A percentile compares a stretch with the other conserved stretches of the same genome.
phyloP scores from a whole-genome alignment of 371 early-diverging fungal species.

The Saksenaea vasiformis region DNA sequence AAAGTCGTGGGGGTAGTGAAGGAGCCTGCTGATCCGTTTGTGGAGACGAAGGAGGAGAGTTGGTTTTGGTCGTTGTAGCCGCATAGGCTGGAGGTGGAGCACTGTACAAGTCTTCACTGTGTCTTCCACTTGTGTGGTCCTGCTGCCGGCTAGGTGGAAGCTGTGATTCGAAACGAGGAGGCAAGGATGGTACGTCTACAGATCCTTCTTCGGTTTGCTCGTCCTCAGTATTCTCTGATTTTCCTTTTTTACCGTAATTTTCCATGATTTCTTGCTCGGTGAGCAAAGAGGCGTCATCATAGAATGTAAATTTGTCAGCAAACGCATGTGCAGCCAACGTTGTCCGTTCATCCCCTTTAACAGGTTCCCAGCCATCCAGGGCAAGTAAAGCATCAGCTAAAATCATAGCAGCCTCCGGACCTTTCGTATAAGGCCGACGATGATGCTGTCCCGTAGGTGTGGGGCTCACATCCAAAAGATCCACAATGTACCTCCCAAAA shows the following conservation, averaged over 20 bases:
- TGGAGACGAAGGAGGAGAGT: background rate
- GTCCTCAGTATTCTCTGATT: background rate
- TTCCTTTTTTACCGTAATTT: background rate
- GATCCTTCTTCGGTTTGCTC: background rate
- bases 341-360: constrained; percentile 14
- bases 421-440: constrained; percentile 12
- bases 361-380: constrained; percentile 17
- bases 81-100: background rate
- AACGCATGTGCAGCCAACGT: constrained; percentile 9
- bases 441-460: constrained; percentile 7
- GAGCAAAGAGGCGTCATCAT: background rate
- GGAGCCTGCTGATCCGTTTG: background rate
- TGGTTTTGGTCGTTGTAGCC: background rate
- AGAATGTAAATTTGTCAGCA: background rate
- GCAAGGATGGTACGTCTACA: background rate
- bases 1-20: background rate
- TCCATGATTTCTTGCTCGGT: background rate
- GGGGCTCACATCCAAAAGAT: constrained; percentile 29
- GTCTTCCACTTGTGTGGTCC: background rate
- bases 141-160: background rate
- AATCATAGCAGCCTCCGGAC: constrained; percentile 10
- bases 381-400: constrained; percentile 15
- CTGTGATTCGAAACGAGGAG: background rate
- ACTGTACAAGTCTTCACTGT: background rate
- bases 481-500: constrained; percentile 37